Conservation (phyloP, 164 flowering plant genomes). For the Aristolochia contorta region DNA sequence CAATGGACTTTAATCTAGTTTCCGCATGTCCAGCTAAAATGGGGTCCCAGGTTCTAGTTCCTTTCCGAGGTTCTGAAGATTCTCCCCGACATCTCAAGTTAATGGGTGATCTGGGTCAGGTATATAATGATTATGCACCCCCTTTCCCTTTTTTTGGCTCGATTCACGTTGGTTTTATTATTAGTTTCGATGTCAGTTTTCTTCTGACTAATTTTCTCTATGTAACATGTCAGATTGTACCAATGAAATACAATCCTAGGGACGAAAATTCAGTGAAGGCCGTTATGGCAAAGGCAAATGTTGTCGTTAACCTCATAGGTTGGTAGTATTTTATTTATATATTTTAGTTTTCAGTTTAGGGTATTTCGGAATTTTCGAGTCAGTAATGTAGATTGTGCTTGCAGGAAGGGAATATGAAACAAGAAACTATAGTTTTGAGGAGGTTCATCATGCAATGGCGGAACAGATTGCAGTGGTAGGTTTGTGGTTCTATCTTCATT, state of each 20-base stretch:
- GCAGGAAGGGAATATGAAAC: slow-evolving; percentile 94
- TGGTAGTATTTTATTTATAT: slow-evolving; percentile 3
- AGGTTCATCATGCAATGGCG: slow-evolving; percentile 80
- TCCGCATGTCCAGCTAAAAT: slow-evolving; percentile 58
- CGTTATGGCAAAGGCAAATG: slow-evolving; percentile 97
- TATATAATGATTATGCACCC: slow-evolving; percentile 4
- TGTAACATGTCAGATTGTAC: slow-evolving; percentile 56
- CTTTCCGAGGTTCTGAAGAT: slow-evolving; percentile 96
- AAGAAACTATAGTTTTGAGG: slow-evolving; percentile 90
- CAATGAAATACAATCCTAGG: slow-evolving; percentile 92
- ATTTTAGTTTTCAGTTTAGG: background rate
- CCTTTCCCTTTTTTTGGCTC: background rate
- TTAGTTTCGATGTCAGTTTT: background rate
- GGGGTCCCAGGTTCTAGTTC: slow-evolving; percentile 96
- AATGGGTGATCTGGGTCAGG: slow-evolving; percentile 99
- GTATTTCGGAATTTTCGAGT: no score
- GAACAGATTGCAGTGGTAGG: slow-evolving; percentile 74
- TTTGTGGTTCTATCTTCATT: slow-evolving; percentile 3
- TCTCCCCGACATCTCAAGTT: slow-evolving; percentile 86
- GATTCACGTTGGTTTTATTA: background rate
- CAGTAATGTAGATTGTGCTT: slow-evolving; percentile 1
- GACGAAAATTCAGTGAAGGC: slow-evolving; percentile 92
- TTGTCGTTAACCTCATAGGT: slow-evolving; percentile 96
- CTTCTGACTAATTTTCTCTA: background rate
- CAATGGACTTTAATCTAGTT: background rate